phyloP scores from a whole-genome alignment of 257 asterid genomes.

The Thymus mandschuricus region DNA sequence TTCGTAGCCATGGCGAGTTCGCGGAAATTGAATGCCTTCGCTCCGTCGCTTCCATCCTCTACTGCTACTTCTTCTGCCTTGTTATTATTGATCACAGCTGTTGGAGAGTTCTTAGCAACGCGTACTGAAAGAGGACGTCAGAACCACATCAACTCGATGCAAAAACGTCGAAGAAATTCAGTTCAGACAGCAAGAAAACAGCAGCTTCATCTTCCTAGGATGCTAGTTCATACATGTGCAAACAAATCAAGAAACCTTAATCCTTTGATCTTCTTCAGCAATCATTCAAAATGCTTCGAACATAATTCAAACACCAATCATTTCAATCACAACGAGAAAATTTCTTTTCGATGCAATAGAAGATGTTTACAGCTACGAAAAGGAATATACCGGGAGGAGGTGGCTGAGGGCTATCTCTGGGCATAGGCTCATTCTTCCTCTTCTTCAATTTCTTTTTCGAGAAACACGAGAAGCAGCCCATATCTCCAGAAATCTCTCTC shows the following conservation, averaged over 20 bases:
- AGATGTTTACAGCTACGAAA: not conserved
- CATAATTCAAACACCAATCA: not conserved
- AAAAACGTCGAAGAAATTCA: not conserved
- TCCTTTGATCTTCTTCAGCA: not conserved
- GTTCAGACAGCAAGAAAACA: not conserved
- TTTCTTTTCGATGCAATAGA: not conserved
- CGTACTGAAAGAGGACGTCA: constrained; percentile 17
- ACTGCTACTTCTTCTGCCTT: constrained; percentile 28
- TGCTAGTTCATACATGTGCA: not conserved
- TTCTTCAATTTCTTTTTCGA: constrained; percentile 33
- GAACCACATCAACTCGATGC: not conserved
- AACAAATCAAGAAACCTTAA: not conserved
- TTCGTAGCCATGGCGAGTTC: constrained; percentile 91
- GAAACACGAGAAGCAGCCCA: constrained; percentile 80
- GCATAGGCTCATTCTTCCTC: constrained; percentile 39
- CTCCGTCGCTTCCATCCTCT: constrained; percentile 35
- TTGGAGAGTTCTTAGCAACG: constrained; percentile 26
- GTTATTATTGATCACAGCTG: constrained; percentile 14
- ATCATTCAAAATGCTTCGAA: not conserved
- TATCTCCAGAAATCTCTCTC: constrained; percentile 35
- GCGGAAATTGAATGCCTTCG: constrained; percentile 72
- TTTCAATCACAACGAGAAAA: not conserved
- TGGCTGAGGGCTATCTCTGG: constrained; percentile 32
- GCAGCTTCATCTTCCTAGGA: too few species aligned
- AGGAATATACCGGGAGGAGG: constrained; percentile 36